Conservation (phyloP, 78 protist species). For the Dictyostelium intermedium region DNA sequence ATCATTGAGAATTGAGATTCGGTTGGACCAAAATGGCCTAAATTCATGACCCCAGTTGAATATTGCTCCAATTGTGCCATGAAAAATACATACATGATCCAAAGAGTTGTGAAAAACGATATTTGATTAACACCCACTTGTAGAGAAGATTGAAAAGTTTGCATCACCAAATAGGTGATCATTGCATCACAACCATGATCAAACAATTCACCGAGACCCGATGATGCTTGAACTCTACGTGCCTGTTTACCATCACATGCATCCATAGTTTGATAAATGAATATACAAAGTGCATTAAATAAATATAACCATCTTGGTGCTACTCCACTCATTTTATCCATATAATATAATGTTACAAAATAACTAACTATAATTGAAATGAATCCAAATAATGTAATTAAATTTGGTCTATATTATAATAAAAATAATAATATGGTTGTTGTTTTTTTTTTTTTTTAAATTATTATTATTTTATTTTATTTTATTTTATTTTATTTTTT, state of each 20-base stretch:
- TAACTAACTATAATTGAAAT: conserved; percentile 51
- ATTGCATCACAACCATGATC: conserved; percentile 85
- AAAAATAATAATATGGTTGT: background rate
- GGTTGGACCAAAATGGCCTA: conserved; percentile 51
- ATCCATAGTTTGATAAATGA: conserved; percentile 80
- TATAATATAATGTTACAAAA: conserved; percentile 46
- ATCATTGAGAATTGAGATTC: conserved; percentile 69
- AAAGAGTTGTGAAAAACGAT: conserved; percentile 8
- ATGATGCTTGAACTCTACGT: conserved; percentile 59
- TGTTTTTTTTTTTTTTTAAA: too few relatives aligned
- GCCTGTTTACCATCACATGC: conserved; percentile 85
- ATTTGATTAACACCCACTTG: conserved; percentile 28
- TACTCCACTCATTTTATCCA: conserved; percentile 25
- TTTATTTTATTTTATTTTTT: too few relatives aligned
- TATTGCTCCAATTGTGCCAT: conserved; percentile 82
- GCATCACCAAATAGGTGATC: conserved; percentile 53
- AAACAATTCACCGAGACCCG: conserved; percentile 81
- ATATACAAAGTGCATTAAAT: conserved; percentile 46
- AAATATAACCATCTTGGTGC: conserved; percentile 66
- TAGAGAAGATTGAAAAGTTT: conserved; percentile 21
- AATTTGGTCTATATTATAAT: conserved; percentile 5
- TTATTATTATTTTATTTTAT: background rate
- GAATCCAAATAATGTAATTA: conserved; percentile 64
- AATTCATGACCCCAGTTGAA: conserved; percentile 57
- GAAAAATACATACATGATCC: conserved; percentile 64